These are phyloP conservation scores for Hansfordia pulvinata DNA, from an alignment of 2,329 filamentous ascomycete genomes.

Conservation along the genomic window DNA sequence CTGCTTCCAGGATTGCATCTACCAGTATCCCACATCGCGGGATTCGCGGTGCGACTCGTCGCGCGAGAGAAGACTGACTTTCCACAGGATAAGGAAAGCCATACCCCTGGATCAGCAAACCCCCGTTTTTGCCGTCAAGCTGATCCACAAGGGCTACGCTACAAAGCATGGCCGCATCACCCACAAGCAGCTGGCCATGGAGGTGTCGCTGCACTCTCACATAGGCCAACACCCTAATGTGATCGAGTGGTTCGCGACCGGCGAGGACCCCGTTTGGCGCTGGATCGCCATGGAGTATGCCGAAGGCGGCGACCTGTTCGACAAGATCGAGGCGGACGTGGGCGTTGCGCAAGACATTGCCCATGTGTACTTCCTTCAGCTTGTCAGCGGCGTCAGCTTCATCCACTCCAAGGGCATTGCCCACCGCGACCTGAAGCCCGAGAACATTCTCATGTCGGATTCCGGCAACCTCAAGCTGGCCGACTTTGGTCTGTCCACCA, in stretches of 20 bases:
- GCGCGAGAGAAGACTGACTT: no score
- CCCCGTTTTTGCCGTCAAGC: slow-evolving; percentile 91
- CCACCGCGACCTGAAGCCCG: slow-evolving; percentile 83
- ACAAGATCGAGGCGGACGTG: slow-evolving; percentile 97
- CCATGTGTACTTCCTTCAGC: slow-evolving; percentile 89
- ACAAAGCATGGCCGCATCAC: slow-evolving; percentile 78
- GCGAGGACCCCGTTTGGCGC: slow-evolving; percentile 75
- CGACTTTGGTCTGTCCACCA: slow-evolving; percentile 89
- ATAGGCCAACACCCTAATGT: slow-evolving; percentile 86
- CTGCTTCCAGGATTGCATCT: slow-evolving; percentile 5
- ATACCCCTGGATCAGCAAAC: slow-evolving; percentile 53
- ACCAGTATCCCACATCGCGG: slow-evolving; percentile 3
- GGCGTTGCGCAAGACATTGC: slow-evolving; percentile 91
- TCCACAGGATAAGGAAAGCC: slow-evolving; percentile 80
- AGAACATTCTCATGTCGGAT: slow-evolving; percentile 83
- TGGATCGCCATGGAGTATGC: slow-evolving; percentile 99
- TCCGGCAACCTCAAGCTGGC: slow-evolving; percentile 85
- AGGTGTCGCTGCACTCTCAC: slow-evolving; percentile 79
- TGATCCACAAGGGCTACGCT: slow-evolving; percentile 96
- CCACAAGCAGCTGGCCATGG: slow-evolving; percentile 79
- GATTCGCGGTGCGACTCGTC: no score
- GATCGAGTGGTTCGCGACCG: slow-evolving; percentile 81
- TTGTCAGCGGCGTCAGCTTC: slow-evolving; percentile 80
- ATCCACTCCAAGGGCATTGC: slow-evolving; percentile 95
- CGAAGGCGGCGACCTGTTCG: slow-evolving; percentile 89